Percentiles rank a stretch among this genome's conserved stretches.
Conservation (phyloP, 164 flowering plant genomes). For the Vitis labrusca region DNA sequence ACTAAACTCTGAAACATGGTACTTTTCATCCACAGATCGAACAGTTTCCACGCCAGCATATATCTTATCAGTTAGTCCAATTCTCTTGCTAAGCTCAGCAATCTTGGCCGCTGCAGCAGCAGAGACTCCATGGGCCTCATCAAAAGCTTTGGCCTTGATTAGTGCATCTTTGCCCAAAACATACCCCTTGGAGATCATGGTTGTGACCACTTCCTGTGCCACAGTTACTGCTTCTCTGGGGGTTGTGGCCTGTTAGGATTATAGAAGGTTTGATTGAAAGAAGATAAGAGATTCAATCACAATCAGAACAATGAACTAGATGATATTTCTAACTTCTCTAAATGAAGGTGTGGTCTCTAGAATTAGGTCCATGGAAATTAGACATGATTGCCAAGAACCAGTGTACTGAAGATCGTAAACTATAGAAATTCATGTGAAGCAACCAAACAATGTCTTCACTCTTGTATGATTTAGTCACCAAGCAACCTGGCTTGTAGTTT, state of each 20-base stretch:
- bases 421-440: no score
- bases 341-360: no score
- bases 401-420: no score
- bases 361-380: no score
- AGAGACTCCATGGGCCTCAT: conserved; percentile 67
- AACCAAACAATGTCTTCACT: no score
- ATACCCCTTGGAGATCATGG: conserved; percentile 84
- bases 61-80: conserved; percentile 75
- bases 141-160: conserved; percentile 76
- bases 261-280: neutral
- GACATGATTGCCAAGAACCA: no score
- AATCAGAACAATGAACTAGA: neutral
- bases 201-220: conserved; percentile 80
- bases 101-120: conserved; percentile 73
- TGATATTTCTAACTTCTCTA: no score
- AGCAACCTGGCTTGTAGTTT: no score
- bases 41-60: conserved; percentile 54
- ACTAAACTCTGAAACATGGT: conserved; percentile 54
- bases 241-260: conserved; percentile 31
- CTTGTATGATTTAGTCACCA: no score
- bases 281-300: neutral
- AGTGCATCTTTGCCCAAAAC: conserved; percentile 76
- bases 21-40: conserved; percentile 65
- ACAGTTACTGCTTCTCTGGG: conserved; percentile 76
- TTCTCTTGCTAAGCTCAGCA: conserved; percentile 63